phyloP scores from a whole-genome alignment of 306 rosid genomes.

The Quercus rubra region DNA sequence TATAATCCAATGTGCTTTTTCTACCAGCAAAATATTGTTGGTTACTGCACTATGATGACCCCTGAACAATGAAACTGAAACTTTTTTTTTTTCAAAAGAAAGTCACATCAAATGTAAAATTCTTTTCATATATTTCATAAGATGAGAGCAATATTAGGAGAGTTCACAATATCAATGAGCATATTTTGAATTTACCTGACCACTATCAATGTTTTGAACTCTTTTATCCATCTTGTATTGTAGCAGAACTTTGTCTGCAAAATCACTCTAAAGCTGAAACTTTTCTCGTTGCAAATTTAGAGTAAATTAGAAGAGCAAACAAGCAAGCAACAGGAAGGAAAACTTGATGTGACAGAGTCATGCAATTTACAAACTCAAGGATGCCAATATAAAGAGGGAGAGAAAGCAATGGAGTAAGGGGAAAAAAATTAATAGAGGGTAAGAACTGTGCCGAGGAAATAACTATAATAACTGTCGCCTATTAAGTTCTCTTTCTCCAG shows the following conservation, averaged over 20 bases:
- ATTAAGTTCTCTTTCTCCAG: constrained; percentile 40
- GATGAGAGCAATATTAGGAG: not conserved
- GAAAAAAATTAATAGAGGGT: constrained; percentile 12
- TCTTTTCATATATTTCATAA: not conserved
- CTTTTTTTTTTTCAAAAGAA: too few species aligned
- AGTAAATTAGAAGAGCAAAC: not conserved
- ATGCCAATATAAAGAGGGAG: not conserved
- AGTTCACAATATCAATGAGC: not conserved
- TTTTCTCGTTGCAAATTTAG: constrained; percentile 2
- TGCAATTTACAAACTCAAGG: constrained; percentile 26
- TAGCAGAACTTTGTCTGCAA: not conserved
- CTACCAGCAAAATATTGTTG: too few species aligned
- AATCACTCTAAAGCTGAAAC: constrained; percentile 18
- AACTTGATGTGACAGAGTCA: constrained; percentile 16
- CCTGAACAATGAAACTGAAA: too few species aligned
- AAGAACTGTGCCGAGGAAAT: constrained; percentile 36
- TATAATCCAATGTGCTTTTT: too few species aligned
- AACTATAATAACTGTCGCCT: constrained; percentile 44
- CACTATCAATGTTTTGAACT: not conserved
- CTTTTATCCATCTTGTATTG: not conserved
- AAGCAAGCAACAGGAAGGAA: constrained; percentile 8
- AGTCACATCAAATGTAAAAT: not conserved
- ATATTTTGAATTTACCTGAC: not conserved
- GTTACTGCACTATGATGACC: too few species aligned
- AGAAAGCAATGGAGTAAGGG: too few species aligned